Base-by-base conservation (phyloP, 179 eudicot genomes). In the Actinidia chinensis region DNA sequence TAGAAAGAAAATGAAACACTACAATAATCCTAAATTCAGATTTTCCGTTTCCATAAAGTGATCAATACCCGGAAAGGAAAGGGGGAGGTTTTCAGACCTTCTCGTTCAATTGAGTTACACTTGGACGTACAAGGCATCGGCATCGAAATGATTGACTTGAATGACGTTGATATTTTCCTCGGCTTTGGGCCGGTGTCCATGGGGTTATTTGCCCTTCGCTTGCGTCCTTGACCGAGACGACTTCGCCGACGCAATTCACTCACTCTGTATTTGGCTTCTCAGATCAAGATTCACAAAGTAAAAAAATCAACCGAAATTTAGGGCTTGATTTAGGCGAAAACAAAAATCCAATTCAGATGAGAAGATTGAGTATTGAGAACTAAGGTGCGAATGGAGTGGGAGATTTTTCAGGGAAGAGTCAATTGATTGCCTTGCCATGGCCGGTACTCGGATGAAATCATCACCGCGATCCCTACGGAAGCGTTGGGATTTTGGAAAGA, bases 131-230 rank as follows among this genome's bases (percentile, higher is more conserved):
- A 72, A 87, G 48, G 61, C 75, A 83, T 89, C 91, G 59, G 90
- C 88, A 18, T 89, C 88, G 82, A 87, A 89, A 52, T 74, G 82
- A 72, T 89, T 88, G 83, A 88, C 80, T 76, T 82, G 87, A 86
- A 89, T 87, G 60, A 84, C 83, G 72, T 83, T 85, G 74, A 88
- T 85, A 81, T 78, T 87, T 36, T 87, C 89, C 77, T 88, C 89
- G 74, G 85, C 80, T 85, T 84, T 13, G 81, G 20, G 73, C 83
- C 89, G 73, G 67, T 42, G 15, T 79, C 80, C 80, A 66, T 79
- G 75, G 79, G 71, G 58, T 64, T n/a, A n/a, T n/a, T n/a, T 59
- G 42, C 66, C 59, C 73, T 75, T 76, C 47, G 81, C 74, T 13
- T 79, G 66, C 50, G 79, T 65, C 73, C 82, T 79, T 25, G 82